Base-by-base conservation (phyloP, 768 basidiomycete species). In the Calvatia gigantea region DNA sequence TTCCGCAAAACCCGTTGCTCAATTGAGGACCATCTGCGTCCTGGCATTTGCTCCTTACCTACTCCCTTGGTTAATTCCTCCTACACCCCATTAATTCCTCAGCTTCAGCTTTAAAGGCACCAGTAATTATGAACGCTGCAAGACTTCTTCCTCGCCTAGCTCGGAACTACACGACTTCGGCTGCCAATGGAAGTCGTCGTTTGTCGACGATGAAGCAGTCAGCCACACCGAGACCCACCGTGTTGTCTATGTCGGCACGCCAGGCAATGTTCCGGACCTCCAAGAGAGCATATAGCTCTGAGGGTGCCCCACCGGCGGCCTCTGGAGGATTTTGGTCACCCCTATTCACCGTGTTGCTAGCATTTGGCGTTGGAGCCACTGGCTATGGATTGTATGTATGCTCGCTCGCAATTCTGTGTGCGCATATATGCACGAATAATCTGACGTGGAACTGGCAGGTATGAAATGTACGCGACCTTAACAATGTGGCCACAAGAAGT, bases 401-500 rank as follows among this genome's bases (percentile, higher is more conserved):
- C 29, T 31, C n/a, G 12, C n/a, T n/a, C n/a, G n/a, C n/a, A n/a
- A n/a, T 5, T 12, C 27, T 15, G 2, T 14, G 1, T 21, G 8
- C 25, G 19, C 17, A 42, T 42, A 42, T 42, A 5, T 0, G 1
- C n/a, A 28, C n/a, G 3, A 38, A 23, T 17, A 17, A n/a, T 4
- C 14, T 7, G 14, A 14, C 14, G 15, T 28, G 23, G 23, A 12
- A 21, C 14, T 11, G 3, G 23, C 28, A 56, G 54, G 32, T 56
- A 56, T 61, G 73, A 80, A n/a, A 71, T 84, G 41, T 86, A 83
- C 63, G 67, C 68, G 6, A 73, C 76, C 9, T 71, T 87, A 68
- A 83, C 81, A 0, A 74, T 84, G 58, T 91, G 87, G 87, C 89
- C 89, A 1, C 64, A 66, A 9, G 81, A 84, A 60, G 67, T 91